These are phyloP conservation scores for Phoenix dactylifera DNA, from an alignment of 176 grass and related monocot species.

Conservation along the genomic window DNA sequence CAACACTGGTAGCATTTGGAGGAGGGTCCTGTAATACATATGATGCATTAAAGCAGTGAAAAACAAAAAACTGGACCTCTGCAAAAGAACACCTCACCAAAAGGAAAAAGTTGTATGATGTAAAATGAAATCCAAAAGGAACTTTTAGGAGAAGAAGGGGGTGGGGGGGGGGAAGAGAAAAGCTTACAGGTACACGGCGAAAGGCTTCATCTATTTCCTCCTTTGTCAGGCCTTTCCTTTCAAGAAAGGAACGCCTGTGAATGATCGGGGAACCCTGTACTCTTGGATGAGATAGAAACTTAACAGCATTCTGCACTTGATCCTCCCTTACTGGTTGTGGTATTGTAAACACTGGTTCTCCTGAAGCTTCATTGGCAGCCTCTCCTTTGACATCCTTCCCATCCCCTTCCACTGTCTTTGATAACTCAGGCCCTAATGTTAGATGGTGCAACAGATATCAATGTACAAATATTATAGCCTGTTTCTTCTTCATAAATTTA, in stretches of 20 bases:
- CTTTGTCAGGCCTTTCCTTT: slow-evolving; percentile 22
- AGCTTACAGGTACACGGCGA: slow-evolving; percentile 16
- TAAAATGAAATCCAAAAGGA: neutral
- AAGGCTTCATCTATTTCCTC: slow-evolving; percentile 33
- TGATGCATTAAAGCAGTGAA: slow-evolving; percentile 3
- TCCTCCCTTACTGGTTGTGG: slow-evolving; percentile 13
- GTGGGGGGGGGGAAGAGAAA: neutral
- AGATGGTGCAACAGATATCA: neutral
- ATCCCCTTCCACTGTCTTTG: neutral
- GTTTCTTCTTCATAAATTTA: too few species aligned
- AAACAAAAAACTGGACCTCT: too few species aligned
- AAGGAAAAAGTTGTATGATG: too few species aligned
- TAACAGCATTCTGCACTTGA: slow-evolving; percentile 22
- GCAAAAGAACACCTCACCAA: too few species aligned
- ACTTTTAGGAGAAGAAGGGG: neutral
- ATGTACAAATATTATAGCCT: too few species aligned
- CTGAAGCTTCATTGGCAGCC: slow-evolving; percentile 8
- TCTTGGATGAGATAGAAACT: slow-evolving; percentile 23
- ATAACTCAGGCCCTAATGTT: neutral
- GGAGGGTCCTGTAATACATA: slow-evolving; percentile 47
- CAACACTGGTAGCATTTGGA: slow-evolving; percentile 18
- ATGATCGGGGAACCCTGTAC: slow-evolving; percentile 17
- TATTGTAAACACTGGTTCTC: neutral
- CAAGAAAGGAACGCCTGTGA: slow-evolving; percentile 21
- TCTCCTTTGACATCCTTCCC: slow-evolving; percentile 4